Base-by-base conservation (phyloP, 148 eudicot genomes). In the Chenopodium album region DNA sequence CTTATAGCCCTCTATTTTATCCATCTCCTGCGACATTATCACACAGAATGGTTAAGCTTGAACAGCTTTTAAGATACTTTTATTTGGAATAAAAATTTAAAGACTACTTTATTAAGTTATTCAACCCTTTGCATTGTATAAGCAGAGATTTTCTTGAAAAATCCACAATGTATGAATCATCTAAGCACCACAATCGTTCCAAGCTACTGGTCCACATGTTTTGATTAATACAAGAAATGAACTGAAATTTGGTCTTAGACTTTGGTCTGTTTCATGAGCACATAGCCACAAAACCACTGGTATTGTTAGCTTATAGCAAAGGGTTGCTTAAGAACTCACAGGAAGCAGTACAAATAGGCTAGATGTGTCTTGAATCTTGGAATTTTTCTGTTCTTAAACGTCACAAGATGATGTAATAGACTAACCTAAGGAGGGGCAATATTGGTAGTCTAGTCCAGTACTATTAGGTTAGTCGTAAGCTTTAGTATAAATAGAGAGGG, bases 1-100 rank as follows among this genome's bases (percentile, higher is more conserved):
- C 77, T 68, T 89, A 80, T 89, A 93, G 66, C 76, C 92, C 64
- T 79, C 90, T 52, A 84, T 89, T 80, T 87, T 89, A 89, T 90
- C 84, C 88, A 90, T 83, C 88, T 89, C 93, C 97, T 93, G 70
- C 80, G 85, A 13, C 22, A 64, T 56, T 14, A 68, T 70, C 71
- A 6, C 41, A 69, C 32, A 71, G 0, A 71, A 75, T 17, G 23
- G 60, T 32, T 74, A 48, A 79, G 47, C 19, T 41, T 41, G 44
- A 41, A 41, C 26, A 63, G 29, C 28, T 63, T 63, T 29, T n/a
- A 63, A 63, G 26, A 22, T 10, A 9, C 7, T 63, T 56, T 56
- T 56, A 50, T 50, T 50, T 50, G 54, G 14, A 50, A 12, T 50
- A 13, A 50, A 50, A 50, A 48, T 12, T 48, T 48, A 9, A 48